These are phyloP conservation scores for Yarrowia yakushimensis DNA, from an alignment of 805 yeast species.

Conservation along the genomic window DNA sequence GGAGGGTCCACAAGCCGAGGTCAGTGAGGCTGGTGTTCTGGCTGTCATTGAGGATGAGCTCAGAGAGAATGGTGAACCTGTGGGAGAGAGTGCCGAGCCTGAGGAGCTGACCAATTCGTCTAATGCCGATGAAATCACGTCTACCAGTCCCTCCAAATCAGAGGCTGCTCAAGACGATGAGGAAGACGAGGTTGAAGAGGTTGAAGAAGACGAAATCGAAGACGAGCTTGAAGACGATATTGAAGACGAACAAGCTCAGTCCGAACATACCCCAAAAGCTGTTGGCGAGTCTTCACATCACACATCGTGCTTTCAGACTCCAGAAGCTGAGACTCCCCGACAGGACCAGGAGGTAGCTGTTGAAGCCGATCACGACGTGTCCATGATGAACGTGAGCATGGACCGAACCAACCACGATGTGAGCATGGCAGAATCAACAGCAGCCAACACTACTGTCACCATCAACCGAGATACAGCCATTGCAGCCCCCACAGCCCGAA, in stretches of 20 bases:
- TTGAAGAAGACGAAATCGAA: neutral
- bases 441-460: neutral
- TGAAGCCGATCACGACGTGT: neutral
- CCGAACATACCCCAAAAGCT: neutral
- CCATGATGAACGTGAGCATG: constrained; percentile 1
- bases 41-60: neutral
- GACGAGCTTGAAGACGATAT: neutral
- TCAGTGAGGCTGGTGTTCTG: neutral
- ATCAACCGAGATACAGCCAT: too few species aligned
- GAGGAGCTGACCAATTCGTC: neutral
- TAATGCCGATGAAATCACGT: neutral
- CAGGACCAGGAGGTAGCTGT: neutral
- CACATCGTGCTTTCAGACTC: neutral
- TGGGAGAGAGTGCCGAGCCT: neutral
- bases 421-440: neutral
- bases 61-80: neutral
- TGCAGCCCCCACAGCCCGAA: neutral
- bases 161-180: neutral
- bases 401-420: neutral
- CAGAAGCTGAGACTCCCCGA: neutral
- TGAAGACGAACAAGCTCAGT: neutral
- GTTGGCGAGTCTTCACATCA: neutral
- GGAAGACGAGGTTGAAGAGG: neutral
- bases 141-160: neutral
- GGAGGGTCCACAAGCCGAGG: neutral